Evolutionary conservation across 2,329 filamentous ascomycete genomes (phyloP).

Genomic region (Lachnellula hyalina): DNA sequence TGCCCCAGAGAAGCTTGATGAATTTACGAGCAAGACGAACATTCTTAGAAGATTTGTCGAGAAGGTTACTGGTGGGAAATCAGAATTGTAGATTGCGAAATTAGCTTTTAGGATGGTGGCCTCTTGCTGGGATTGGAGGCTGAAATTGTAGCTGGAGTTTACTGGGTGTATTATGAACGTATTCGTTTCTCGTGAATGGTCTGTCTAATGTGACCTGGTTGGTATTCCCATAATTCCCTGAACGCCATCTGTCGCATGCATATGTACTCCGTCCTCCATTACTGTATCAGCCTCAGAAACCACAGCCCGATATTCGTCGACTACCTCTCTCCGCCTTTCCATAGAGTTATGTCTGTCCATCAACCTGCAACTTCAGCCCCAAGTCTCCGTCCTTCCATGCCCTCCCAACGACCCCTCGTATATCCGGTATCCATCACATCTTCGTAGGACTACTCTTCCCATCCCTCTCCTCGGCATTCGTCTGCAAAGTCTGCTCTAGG

Average conservation of each 20-base stretch:
- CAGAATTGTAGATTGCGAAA: constrained; percentile 34
- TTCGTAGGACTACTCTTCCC: constrained; percentile 26
- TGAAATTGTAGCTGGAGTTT: not conserved
- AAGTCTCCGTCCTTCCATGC: not conserved
- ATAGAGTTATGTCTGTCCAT: not conserved
- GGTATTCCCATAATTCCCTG: not conserved
- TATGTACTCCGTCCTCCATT: not conserved
- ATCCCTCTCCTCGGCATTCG: constrained; percentile 17
- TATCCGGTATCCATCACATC: constrained; percentile 5
- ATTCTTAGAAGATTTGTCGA: constrained; percentile 74
- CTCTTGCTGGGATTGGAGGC: not conserved
- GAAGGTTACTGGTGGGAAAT: constrained; percentile 59
- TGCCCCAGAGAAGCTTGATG: constrained; percentile 80
- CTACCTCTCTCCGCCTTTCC: not conserved
- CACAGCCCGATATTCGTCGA: not conserved
- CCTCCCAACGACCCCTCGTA: not conserved
- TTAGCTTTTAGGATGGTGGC: not conserved
- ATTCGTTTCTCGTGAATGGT: not conserved
- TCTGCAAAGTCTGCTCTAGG: constrained; percentile 44
- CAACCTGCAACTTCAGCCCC: not conserved
- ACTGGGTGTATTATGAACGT: not conserved
- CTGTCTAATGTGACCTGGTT: not conserved
- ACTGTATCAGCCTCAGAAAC: not conserved
- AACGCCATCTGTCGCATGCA: not conserved
- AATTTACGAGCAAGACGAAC: constrained; percentile 81